Base-by-base conservation (phyloP, 2,329 filamentous ascomycete species). In the Clonostachys rhizophaga region DNA sequence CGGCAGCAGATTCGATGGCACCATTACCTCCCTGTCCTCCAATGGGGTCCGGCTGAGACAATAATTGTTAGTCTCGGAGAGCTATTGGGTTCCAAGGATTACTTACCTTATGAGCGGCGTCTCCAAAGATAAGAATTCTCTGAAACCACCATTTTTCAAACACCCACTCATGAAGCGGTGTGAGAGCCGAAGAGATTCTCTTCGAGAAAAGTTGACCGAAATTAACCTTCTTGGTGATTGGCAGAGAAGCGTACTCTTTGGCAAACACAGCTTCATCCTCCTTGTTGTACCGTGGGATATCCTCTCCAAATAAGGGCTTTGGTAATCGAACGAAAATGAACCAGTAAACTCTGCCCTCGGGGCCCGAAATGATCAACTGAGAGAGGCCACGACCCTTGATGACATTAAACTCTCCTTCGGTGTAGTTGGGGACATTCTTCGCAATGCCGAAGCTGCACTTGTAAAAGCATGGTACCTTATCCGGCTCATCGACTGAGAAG, bases 371-470 rank as follows among this genome's bases (percentile, higher is more conserved):
- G 40, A 24, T 40, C 8, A n/a, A n/a, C 11, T 14, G 16, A 10
- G n/a, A 20, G 18, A 42, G 40, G 5, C 14, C 40, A 24, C 20
- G 14, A 8, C 13, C 40, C 20, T 42, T 16, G 13, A n/a, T 20
- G 40, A 20, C 18, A 14, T 42, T 20, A 42, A 17, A 14, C 14
- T 14, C 40, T 24, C 13, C 40, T 18, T 42, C 13, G 16, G n/a
- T 42, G 20, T 20, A 42, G 16, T 49, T 49, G 2, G 50, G 42
- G 5, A 62, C 57, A 12, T 59, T 34, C 12, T 63, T 50, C 4
- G 65, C 60, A 12, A 69, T 69, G 5, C 68, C 67, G 41, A 67
- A 71, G 14, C 61, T 61, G 51, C 66, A 69, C 12, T 53, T 50
- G 36, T 67, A 69, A 33, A 56, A 49, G 39, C 52, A 57, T 0